Evolutionary conservation across 2,329 filamentous ascomycete species (phyloP), one percentile per base, ranked within the genome.

Genomic region (Didymella keratinophila): DNA sequence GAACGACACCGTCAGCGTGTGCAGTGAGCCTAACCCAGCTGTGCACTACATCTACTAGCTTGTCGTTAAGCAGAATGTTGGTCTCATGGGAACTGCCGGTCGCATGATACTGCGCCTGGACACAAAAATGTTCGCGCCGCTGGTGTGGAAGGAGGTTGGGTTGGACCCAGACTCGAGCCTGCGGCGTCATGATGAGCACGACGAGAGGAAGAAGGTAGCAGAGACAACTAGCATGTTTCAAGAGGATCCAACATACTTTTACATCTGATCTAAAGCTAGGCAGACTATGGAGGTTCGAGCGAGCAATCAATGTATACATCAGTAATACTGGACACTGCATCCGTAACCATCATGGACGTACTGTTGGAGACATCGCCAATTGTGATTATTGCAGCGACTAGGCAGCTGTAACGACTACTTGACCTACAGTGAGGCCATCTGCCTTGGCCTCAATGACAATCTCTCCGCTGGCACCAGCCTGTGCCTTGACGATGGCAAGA

Each of bases 401-500:
- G 20, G 49, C 28, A 21, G 55, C 55, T 12, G 49, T 39, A 1
- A 58, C 20, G 3, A 41, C 42, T 14, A 58, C 34, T 11, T 28
- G 32, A 1, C 56, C 51, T 32, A 34, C 34, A 28, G 41, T 42
- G 14, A 58, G 27, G 3, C 56, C 50, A 21, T 54, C 21, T 5
- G 56, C 45, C 41, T 54, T 55, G 1, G 65, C 66, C 36, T 55
- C 49, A 9, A 70, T 55, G 0, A 54, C 64, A 11, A 71, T 62
- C 36, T 47, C 34, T 18, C 65, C 65, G 8, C 39, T 30, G 0
- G 44, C 54, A 3, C 58, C 54, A 20, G 39, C 32, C 9, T 61
- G 57, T 7, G 61, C 57, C n/a, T 58, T 59, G 7, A 71, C 59
- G 52, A 72, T 68, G 2, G 62, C 70, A 18, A 72, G 59, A 14